These are phyloP conservation scores for Carnegiea gigantea DNA, from an alignment of 179 eudicot species.

Conservation along the genomic window DNA sequence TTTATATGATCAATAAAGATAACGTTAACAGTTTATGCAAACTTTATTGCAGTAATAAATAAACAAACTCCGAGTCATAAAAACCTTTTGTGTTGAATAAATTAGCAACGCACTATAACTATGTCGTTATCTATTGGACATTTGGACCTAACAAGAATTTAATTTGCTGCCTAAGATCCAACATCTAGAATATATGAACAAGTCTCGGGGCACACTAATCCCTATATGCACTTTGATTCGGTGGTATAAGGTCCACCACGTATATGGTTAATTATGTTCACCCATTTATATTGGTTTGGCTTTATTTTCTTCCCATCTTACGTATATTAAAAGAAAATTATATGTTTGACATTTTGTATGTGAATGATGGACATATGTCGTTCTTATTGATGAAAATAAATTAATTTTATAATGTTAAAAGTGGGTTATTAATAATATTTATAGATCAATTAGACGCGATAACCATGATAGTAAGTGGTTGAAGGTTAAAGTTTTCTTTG, in stretches of 20 bases:
- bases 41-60: too few species aligned
- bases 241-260: constrained; percentile 21
- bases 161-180: constrained; percentile 16
- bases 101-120: not conserved
- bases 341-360: not conserved
- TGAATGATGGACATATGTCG: not conserved
- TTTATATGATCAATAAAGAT: too few species aligned
- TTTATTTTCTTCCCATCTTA: not conserved
- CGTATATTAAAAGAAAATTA: not conserved
- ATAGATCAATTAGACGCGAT: too few species aligned
- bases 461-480: too few species aligned
- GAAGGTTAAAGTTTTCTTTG: not conserved
- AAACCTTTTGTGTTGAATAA: not conserved
- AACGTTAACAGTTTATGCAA: too few species aligned
- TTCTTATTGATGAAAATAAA: too few species aligned
- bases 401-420: too few species aligned
- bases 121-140: not conserved
- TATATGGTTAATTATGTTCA: not conserved
- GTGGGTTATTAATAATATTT: too few species aligned
- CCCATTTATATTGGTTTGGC: not conserved
- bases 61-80: too few species aligned
- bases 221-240: not conserved
- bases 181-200: constrained; percentile 19
- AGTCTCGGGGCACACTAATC: constrained; percentile 9
- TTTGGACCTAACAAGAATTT: not conserved